Percentiles rank a stretch among this genome's conserved stretches.
Evolutionary conservation across 176 grass and related monocot species (phyloP).

Genomic region (maize (Zea mays)): Zm-B73-REFERENCE-NAM-5.0 NC_050098.1:206248001-206248500

Average conservation of each 20-base stretch:
- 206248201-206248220: constrained; percentile 37
- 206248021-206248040: constrained; percentile 61
- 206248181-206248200: constrained; percentile 47
- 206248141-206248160: constrained; percentile 93
- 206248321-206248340: constrained; percentile 46
- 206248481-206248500: constrained; percentile 32
- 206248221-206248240: constrained; percentile 41
- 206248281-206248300: constrained; percentile 34
- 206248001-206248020: constrained; percentile 47
- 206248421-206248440: constrained; percentile 74
- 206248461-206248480: constrained; percentile 86
- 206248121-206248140: constrained; percentile 61
- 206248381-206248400: constrained; percentile 73
- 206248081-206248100: constrained; percentile 53
- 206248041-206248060: constrained; percentile 54
- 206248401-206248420: constrained; percentile 67
- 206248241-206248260: constrained; percentile 39
- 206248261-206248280: constrained; percentile 56
- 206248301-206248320: constrained; percentile 51
- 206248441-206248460: constrained; percentile 92
- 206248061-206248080: constrained; percentile 48
- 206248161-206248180: constrained; percentile 84
- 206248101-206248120: constrained; percentile 55
- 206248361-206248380: constrained; percentile 83
- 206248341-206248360: constrained; percentile 73